These are phyloP conservation scores for Monosporascus sp. DNA, from an alignment of 2,329 filamentous ascomycete species.

Conservation along the genomic window DNA sequence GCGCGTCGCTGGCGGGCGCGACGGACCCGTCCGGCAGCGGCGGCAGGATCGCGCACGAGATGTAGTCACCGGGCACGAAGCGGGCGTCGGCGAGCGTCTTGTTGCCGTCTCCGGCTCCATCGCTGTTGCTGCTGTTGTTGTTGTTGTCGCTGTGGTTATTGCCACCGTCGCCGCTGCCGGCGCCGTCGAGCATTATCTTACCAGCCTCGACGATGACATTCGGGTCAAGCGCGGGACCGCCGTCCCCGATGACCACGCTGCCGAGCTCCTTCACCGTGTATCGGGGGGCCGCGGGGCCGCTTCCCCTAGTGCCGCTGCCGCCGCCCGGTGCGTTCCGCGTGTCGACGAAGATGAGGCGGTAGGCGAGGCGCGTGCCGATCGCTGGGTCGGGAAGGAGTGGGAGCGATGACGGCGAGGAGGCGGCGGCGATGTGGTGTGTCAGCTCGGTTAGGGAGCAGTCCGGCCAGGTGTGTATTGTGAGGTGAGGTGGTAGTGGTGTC, in stretches of 20 bases:
- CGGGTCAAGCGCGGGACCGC: conserved; percentile 36
- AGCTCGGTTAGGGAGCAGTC: conserved; percentile 78
- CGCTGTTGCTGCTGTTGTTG: conserved; percentile 16
- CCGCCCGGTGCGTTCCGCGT: conserved; percentile 31
- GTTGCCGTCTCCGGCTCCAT: conserved; percentile 51
- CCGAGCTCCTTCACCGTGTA: conserved; percentile 80
- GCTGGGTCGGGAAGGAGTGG: conserved; percentile 65
- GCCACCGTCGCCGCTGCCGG: conserved; percentile 32
- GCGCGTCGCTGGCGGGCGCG: conserved; percentile 52
- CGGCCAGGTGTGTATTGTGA: conserved; percentile 83
- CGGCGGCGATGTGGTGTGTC: conserved; percentile 66
- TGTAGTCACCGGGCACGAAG: conserved; percentile 85
- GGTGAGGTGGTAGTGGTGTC: conserved; percentile 54
- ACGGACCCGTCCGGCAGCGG: conserved; percentile 70
- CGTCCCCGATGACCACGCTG: conserved; percentile 69
- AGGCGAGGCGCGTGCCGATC: conserved; percentile 79
- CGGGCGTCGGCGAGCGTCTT: conserved; percentile 72
- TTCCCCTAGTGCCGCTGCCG: conserved; percentile 4
- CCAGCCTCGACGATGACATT: conserved; percentile 29
- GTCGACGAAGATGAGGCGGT: conserved; percentile 82
- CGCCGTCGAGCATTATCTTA: conserved; percentile 20
- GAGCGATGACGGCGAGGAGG: conserved; percentile 44
- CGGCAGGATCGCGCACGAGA: conserved; percentile 76
- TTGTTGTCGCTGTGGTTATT: conserved; percentile 23
- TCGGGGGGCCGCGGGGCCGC: conserved; percentile 35